A percentile compares a stretch with the other conserved stretches of the same genome.
These are phyloP conservation scores for Oryza punctata DNA, from an alignment of 176 grass and related monocot species.

Conservation along the genomic window DNA sequence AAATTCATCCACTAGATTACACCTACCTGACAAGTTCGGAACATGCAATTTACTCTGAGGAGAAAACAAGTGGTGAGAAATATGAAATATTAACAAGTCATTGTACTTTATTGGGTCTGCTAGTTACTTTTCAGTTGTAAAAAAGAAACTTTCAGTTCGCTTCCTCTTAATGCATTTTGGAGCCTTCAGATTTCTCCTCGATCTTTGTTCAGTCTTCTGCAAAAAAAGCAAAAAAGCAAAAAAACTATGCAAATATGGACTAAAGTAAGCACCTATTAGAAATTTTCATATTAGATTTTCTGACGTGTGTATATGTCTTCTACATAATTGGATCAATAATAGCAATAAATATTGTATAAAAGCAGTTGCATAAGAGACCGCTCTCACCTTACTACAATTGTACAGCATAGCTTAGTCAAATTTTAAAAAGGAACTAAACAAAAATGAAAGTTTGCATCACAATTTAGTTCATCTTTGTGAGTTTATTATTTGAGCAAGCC, in stretches of 20 bases:
- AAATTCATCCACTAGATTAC: too few species aligned
- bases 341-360: not conserved
- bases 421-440: too few species aligned
- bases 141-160: not conserved
- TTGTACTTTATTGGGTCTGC: not conserved
- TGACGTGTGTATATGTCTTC: not conserved
- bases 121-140: not conserved
- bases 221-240: not conserved
- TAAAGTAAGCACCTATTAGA: not conserved
- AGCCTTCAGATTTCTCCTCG: not conserved
- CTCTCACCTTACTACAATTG: not conserved
- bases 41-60: too few species aligned
- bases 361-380: not conserved
- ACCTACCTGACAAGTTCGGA: too few species aligned
- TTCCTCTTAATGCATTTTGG: not conserved
- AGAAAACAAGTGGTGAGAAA: not conserved
- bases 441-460: not conserved
- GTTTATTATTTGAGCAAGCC: not conserved
- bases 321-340: not conserved
- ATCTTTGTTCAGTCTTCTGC: not conserved
- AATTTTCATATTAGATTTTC: not conserved
- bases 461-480: not conserved
- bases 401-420: too few species aligned
- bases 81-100: not conserved
- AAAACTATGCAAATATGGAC: not conserved